Evolutionary conservation across 177 flowering plant species (phyloP).

Genomic region (Vitis hybrid): DNA sequence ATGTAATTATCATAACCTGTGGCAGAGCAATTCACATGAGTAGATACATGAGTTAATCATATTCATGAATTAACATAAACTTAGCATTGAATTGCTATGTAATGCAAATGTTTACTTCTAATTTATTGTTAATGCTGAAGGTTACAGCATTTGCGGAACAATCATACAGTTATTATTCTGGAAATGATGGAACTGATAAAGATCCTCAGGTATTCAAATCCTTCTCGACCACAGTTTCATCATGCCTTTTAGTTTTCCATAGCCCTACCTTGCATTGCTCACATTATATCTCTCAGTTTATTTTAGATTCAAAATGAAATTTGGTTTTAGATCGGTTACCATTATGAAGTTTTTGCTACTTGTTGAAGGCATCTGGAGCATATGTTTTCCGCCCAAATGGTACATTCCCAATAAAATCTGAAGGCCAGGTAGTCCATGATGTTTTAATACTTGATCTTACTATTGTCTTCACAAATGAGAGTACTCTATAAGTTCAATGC

Average conservation of each 20-base stretch:
- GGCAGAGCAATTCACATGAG: too few relatives aligned
- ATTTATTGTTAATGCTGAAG: slow-evolving; percentile 29
- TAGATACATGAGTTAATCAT: too few relatives aligned
- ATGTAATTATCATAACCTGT: too few relatives aligned
- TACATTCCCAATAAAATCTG: slow-evolving; percentile 46
- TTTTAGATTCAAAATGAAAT: neutral
- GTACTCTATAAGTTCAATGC: neutral
- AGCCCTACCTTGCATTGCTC: neutral
- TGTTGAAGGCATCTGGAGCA: slow-evolving; percentile 83
- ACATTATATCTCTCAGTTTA: neutral
- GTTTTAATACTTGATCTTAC: neutral
- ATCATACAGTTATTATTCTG: slow-evolving; percentile 63
- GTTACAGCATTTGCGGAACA: slow-evolving; percentile 54
- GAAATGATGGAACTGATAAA: slow-evolving; percentile 55
- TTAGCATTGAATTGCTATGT: too few relatives aligned
- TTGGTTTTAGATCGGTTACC: neutral
- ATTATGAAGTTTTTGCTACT: slow-evolving; percentile 5
- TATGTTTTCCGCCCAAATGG: slow-evolving; percentile 86
- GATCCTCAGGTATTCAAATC: slow-evolving; percentile 68
- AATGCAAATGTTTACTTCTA: neutral
- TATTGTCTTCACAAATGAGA: neutral
- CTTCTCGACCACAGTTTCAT: neutral
- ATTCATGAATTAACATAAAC: too few relatives aligned
- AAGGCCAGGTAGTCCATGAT: slow-evolving; percentile 38
- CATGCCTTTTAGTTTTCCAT: neutral